Conservation (phyloP, 139 green algal genomes). For the Micractinium sp. region DNA sequence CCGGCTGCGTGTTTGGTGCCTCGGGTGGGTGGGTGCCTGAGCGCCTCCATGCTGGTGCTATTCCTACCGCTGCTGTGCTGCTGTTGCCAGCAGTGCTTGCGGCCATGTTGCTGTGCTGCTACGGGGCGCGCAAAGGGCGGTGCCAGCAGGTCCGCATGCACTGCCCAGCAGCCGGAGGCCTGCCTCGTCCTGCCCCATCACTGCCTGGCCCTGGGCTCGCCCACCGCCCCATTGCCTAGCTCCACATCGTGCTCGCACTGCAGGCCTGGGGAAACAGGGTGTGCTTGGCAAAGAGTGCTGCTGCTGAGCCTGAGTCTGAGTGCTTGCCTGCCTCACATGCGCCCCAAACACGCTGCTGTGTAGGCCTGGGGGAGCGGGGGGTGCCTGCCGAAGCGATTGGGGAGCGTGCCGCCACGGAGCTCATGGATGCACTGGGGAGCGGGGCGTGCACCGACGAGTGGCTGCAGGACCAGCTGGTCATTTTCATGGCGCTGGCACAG, state of each 20-base stretch:
- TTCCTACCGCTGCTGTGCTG: too few relatives aligned
- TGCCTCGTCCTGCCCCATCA: neutral
- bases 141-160: neutral
- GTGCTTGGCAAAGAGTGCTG: too few relatives aligned
- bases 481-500: conserved; percentile 84
- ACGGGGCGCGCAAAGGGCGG: too few relatives aligned
- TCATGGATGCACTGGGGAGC: conserved; percentile 58
- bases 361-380: conserved; percentile 50
- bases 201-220: neutral
- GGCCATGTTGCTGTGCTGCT: too few relatives aligned
- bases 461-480: conserved; percentile 81
- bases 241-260: too few relatives aligned
- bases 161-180: neutral
- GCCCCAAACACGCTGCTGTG: neutral
- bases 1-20: conserved; percentile 63
- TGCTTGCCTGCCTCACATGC: neutral
- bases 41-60: too few relatives aligned
- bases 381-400: conserved; percentile 56
- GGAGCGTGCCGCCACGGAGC: conserved; percentile 53
- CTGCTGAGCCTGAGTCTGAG: neutral
- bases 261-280: too few relatives aligned
- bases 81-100: too few relatives aligned
- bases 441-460: conserved; percentile 63
- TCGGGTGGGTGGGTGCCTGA: neutral
- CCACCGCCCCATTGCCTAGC: neutral